phyloP scores from a whole-genome alignment of 2,329 filamentous ascomycete genomes.

The Ophiosphaerella narmari region DNA sequence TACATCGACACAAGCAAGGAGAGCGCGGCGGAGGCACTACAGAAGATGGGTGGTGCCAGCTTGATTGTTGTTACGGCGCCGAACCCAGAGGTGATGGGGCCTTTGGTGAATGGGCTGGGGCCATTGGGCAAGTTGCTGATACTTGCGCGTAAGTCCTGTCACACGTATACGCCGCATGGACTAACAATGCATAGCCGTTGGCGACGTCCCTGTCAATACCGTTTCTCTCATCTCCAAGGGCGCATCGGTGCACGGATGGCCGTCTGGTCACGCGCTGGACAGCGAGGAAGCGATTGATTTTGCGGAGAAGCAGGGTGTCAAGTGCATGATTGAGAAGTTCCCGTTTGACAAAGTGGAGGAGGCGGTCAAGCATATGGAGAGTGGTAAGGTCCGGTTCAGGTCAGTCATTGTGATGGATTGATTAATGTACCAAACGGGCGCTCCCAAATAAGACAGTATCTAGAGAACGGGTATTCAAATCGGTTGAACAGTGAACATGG shows the following conservation, averaged over 20 bases:
- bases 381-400: conserved; percentile 57
- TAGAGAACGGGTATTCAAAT: too few relatives aligned
- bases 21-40: conserved; percentile 56
- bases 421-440: not conserved
- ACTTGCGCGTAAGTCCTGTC: conserved; percentile 53
- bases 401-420: conserved; percentile 56
- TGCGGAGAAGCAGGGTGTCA: conserved; percentile 52
- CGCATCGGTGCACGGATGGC: conserved; percentile 57
- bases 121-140: conserved; percentile 63
- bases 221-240: conserved; percentile 53
- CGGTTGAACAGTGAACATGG: too few relatives aligned
- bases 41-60: conserved; percentile 64
- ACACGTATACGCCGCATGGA: too few relatives aligned
- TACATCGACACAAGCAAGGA: conserved; percentile 60
- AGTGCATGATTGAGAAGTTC: conserved; percentile 60
- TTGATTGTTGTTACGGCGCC: conserved; percentile 68
- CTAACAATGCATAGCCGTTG: conserved; percentile 41
- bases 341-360: conserved; percentile 56
- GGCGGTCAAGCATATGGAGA: conserved; percentile 56
- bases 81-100: conserved; percentile 59
- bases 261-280: conserved; percentile 58
- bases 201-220: conserved; percentile 52
- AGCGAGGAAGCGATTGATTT: conserved; percentile 59
- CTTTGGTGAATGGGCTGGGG: conserved; percentile 60
- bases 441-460: too few relatives aligned